Evolutionary conservation across 1,284 basidiomycete species (phyloP), one percentile per base, ranked within the genome.

Genomic region (Cryptococcus deneoformans): DNA sequence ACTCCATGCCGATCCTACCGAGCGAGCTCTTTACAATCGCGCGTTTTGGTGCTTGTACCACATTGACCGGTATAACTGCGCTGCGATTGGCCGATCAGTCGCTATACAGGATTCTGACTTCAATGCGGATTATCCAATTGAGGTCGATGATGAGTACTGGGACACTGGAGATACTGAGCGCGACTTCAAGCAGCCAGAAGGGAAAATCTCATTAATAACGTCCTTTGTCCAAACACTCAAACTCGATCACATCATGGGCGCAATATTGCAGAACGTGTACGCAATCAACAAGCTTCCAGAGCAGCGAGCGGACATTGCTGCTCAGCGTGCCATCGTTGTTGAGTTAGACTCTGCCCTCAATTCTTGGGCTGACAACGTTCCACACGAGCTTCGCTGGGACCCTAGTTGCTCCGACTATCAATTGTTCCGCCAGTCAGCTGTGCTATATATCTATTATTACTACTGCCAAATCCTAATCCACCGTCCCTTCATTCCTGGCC

Each of bases 111-210:
- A 92, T 59, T 89, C 91, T 71, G 91, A 92, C 67, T 87, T 89
- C 64, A 89, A 92, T 66, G 77, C 89, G 4, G 86, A 89, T 42
- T 80, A 87, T 50, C 89, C 90, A 0, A 77, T 89, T 7, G 88
- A 90, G 68, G 86, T 93, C 6, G 88, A 92, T 62, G 92, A 95
- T 68, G 88, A 92, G 62, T 90, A 86, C 67, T 92, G 88, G 89
- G 83, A 74, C 29, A 74, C 72, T 4, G 73, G 72, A 7, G 69
- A 78, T 52, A 80, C 81, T 2, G 79, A 82, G 54, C 79, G 80
- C 2, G 79, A 81, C 53, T 78, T 77, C 58, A 65, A 67, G 43
- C 90, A 91, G 66, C 90, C 89, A 0, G 66, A 76, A 7, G 83
- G 79, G 6, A 59, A 61, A 10, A 61, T 71, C 14, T 72, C 75